Base-by-base conservation (phyloP, 306 rosid genomes). In the Cicer yamashitae region DNA sequence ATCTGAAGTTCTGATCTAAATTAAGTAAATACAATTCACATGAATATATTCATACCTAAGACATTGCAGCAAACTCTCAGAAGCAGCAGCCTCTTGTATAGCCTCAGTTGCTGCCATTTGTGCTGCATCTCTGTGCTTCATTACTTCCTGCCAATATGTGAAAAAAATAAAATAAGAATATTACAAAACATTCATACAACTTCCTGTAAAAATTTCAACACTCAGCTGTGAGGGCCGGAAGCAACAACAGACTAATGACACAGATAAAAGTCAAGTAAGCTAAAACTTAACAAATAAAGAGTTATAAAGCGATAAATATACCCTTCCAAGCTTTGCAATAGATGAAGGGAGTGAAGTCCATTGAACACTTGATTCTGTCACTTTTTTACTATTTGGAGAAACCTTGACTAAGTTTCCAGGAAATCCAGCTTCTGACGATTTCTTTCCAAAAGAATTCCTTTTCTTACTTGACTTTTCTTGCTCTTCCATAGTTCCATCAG, bases 291-390 rank as follows among this genome's bases (percentile, higher is more conserved):
- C 20, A 58, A 64, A 30, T 41, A 82, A 67, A 37, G 40, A 58
- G 40, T 71, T 62, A 57, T 60, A 46, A 74, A 10, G 70, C 2
- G 11, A 34, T 60, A 30, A 59, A 70, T 76, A 59, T 86, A 96
- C 99, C 99, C 76, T 90, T 66, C 98, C 99, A 71, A 96, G 99
- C 90, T 90, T 96, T 78, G 96, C 91, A 58, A 96, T 87, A 37
- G 97, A 88, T 43, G 96, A 81, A 5, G 98, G 98, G 25, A 96
- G 92, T 17, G 93, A 86, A 84, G 92, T 74, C 98, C 98, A 96
- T 44, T 92, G 90, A 77, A 86, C 86, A 84, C 86, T 86, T 50
- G 86, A 85, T 59, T 96, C 97, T 18, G 87, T 83, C 87, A 92
- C 85, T 71, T 85, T 90, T 86, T 82, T 89, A 72, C 84, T 79